These are phyloP conservation scores for Cystobasidiaceae sp. DNA, from an alignment of 1,284 basidiomycete species.

Conservation along the genomic window DNA sequence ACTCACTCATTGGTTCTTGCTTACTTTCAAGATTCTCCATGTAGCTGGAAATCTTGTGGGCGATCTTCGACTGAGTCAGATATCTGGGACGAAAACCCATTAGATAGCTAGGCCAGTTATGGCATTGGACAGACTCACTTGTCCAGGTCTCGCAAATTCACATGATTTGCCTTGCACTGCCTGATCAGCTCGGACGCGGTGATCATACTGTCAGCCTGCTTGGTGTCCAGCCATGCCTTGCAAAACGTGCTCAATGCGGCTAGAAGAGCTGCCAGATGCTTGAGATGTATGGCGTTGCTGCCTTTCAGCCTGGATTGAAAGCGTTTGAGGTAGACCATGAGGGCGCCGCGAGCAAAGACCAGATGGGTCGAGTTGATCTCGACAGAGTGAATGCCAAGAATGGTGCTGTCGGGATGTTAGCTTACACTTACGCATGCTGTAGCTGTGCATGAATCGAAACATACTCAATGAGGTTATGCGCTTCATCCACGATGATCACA, in stretches of 20 bases:
- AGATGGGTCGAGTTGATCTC: constrained; percentile 61
- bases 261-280: constrained; percentile 68
- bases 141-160: constrained; percentile 58
- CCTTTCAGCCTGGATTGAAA: constrained; percentile 73
- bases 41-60: constrained; percentile 47
- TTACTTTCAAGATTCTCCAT: constrained; percentile 28
- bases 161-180: constrained; percentile 60
- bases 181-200: constrained; percentile 60
- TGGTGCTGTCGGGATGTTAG: constrained; percentile 49
- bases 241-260: constrained; percentile 61
- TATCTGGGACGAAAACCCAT: constrained; percentile 67
- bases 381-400: constrained; percentile 77
- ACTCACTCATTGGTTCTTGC: neutral
- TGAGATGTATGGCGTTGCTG: constrained; percentile 69
- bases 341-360: constrained; percentile 64
- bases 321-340: constrained; percentile 69
- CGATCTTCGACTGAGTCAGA: constrained; percentile 76
- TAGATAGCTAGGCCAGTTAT: neutral
- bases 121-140: neutral
- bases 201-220: constrained; percentile 56
- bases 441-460: neutral
- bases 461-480: constrained; percentile 60
- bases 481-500: constrained; percentile 89
- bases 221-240: constrained; percentile 46
- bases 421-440: neutral